Evolutionary conservation across 805 yeast species (phyloP).

Genomic region (Wickerhamiella vanderwaltii): DNA sequence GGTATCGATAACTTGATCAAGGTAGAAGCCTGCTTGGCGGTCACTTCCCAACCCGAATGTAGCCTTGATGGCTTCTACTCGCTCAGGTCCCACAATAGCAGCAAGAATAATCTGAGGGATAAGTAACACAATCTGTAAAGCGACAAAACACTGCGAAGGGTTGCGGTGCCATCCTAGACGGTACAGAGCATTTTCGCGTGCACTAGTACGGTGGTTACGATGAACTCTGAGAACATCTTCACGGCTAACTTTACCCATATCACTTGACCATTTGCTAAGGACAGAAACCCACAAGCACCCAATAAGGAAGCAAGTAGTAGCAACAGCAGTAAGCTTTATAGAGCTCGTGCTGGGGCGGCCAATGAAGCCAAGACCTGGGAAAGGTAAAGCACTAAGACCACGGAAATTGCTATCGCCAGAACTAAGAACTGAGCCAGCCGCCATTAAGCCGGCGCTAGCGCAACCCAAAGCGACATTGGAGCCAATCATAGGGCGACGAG

Average conservation of each 20-base stretch:
- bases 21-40: slow-evolving; percentile 3
- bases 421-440: slow-evolving; percentile 5
- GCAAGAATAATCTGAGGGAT: slow-evolving; percentile 2
- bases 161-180: slow-evolving; percentile 1
- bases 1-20: slow-evolving; percentile 7
- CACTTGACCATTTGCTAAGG: slow-evolving; percentile 2
- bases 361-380: not conserved
- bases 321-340: not conserved
- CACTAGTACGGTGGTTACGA: not conserved
- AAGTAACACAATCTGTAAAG: not conserved
- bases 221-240: not conserved
- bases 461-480: slow-evolving; percentile 9
- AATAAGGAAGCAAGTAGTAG: slow-evolving; percentile 5
- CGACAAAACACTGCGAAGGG: not conserved
- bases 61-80: not conserved
- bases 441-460: slow-evolving; percentile 8
- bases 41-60: slow-evolving; percentile 1
- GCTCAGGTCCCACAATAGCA: not conserved
- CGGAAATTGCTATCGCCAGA: slow-evolving; percentile 6
- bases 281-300: slow-evolving; percentile 2
- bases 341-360: slow-evolving; percentile 2
- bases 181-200: not conserved
- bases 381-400: slow-evolving; percentile 7
- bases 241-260: not conserved
- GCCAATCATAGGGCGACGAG: not conserved